Percentiles rank a stretch among this genome's conserved stretches.
Evolutionary conservation across 2,329 filamentous ascomycete genomes (phyloP).

Genomic region (Diaporthe vaccinii): DNA sequence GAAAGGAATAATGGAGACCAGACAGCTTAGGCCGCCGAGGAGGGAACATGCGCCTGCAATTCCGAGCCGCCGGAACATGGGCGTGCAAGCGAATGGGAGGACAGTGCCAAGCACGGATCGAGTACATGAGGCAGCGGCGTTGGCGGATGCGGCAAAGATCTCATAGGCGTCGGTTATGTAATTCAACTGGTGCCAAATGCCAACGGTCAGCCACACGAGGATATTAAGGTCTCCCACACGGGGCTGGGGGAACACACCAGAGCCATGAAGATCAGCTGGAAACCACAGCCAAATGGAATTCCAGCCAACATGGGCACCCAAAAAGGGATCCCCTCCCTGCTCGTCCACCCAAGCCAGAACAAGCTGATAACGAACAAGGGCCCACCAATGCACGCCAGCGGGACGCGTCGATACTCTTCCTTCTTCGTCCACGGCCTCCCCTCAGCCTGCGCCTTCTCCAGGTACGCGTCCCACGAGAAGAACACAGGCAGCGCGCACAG

Average conservation of each 20-base stretch:
- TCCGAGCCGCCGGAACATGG: slow-evolving; percentile 63
- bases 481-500: slow-evolving; percentile 71
- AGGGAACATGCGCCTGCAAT: slow-evolving; percentile 66
- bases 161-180: slow-evolving; percentile 78
- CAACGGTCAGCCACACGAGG: background rate
- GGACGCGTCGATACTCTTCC: slow-evolving; percentile 78
- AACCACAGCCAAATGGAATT: slow-evolving; percentile 72
- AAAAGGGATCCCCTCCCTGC: slow-evolving; percentile 62
- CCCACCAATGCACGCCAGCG: slow-evolving; percentile 78
- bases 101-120: slow-evolving; percentile 66
- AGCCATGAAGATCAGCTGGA: slow-evolving; percentile 74
- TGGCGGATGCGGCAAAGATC: slow-evolving; percentile 70
- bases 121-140: slow-evolving; percentile 64
- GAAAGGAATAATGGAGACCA: slow-evolving; percentile 66
- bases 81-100: slow-evolving; percentile 67
- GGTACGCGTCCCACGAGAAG: slow-evolving; percentile 73
- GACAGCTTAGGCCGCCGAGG: slow-evolving; percentile 62
- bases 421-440: slow-evolving; percentile 69
- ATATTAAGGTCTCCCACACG: background rate
- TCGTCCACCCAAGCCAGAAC: slow-evolving; percentile 74
- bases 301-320: slow-evolving; percentile 71
- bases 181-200: slow-evolving; percentile 52
- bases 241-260: slow-evolving; percentile 54
- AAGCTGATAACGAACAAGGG: slow-evolving; percentile 70
- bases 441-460: slow-evolving; percentile 64